Base-by-base conservation (phyloP, 2,329 filamentous ascomycete genomes). In the Stromatinia cepivora region DNA sequence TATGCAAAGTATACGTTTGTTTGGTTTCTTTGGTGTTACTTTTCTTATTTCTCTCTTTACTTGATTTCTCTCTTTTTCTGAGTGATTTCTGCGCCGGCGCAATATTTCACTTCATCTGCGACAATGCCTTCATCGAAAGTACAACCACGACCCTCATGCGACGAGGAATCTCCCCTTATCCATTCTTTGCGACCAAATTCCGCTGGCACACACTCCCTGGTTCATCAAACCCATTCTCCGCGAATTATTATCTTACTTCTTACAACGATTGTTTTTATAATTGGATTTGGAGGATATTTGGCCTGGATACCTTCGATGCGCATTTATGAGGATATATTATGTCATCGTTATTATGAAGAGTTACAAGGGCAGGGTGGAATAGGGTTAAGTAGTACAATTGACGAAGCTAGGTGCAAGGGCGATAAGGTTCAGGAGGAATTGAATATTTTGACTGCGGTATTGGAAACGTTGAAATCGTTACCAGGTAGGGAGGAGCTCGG, bases 241-340 rank as follows among this genome's bases (percentile, higher is more conserved):
- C 70, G 75, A 71, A 74, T 76, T 52, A 77, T 81, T 28, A 74
- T 78, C 20, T 72, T 74, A 62, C 71, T 82, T 25, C 69, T 80
- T 13, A 76, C 77, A 20, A 58, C 73, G 28, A 72, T 79, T 4
- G 71, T 80, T 15, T 76, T 81, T 54, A 39, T 80, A 20, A 70
- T 75, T 3, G 71, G 75, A 2, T 73, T 75, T 45, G 73, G 77
- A 2, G 74, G 73, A n/a, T 76, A 74, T 3, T 75, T 82, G 36
- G 76, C 75, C 67, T 72, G 69, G 11, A 77, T 82, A 36, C 78
- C 80, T 22, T 71, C 73, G 53, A 76, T 79, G 9, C 76, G 80
- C 56, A 75, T 80, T 39, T 78, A 77, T 53, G 81, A 82, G 70
- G 79, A 81, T 72, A 78, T 81, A 46, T 71, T 81, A 28, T 82